A percentile compares a stretch with the other conserved stretches of the same genome.
Conservation (phyloP, 352 stramenopile genomes). For the Globisporangium middletonii region DNA sequence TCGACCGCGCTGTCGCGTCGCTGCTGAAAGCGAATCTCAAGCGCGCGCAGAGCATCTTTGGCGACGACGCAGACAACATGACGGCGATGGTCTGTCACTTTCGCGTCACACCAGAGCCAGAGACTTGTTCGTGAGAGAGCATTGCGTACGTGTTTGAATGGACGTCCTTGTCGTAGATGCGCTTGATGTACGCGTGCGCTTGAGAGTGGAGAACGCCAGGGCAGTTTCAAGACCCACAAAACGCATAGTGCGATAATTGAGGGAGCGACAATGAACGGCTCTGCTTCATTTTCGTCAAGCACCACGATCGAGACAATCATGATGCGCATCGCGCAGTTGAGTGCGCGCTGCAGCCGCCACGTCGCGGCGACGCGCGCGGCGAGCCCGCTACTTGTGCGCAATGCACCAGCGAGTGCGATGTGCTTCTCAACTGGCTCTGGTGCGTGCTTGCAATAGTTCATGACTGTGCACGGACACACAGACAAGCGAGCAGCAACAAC, state of each 20-base stretch:
- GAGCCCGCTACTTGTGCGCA: background rate
- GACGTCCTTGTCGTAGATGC: background rate
- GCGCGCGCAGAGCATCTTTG: constrained; percentile 62
- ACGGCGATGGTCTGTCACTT: constrained; percentile 28
- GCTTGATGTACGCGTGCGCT: no score
- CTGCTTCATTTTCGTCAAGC: no score
- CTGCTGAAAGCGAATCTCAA: constrained; percentile 65
- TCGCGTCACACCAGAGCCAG: no score
- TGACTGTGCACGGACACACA: no score
- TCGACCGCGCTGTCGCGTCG: constrained; percentile 25
- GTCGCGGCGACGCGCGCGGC: background rate
- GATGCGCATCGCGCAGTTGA: constrained; percentile 6
- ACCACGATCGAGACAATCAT: background rate
- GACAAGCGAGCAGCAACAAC: no score
- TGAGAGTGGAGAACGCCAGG: no score
- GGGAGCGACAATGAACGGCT: background rate
- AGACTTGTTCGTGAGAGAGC: no score
- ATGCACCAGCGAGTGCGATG: no score
- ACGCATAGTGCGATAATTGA: background rate
- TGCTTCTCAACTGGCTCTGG: no score
- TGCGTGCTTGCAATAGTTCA: no score
- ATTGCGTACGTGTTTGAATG: no score
- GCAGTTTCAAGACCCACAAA: no score
- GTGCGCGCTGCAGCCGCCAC: background rate
- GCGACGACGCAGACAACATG: constrained; percentile 87